These are phyloP conservation scores for Coemansia aciculifera DNA, from an alignment of 192 early-diverging fungal genomes.

Conservation along the genomic window DNA sequence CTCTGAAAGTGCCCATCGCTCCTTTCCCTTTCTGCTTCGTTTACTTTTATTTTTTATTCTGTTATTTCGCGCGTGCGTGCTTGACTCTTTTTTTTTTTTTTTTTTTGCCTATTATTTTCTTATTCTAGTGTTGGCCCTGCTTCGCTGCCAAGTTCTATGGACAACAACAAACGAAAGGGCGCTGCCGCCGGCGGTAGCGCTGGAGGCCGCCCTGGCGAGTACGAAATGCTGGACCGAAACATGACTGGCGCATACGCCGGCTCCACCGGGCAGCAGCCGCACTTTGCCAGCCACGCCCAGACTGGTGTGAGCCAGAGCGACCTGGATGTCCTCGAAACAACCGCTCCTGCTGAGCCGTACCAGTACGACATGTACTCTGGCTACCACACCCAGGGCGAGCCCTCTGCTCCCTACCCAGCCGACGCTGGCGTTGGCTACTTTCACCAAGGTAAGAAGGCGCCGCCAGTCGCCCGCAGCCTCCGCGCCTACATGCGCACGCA, in stretches of 20 bases:
- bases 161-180: conserved; percentile 29
- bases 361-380: conserved; percentile 36
- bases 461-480: background rate
- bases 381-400: conserved; percentile 17
- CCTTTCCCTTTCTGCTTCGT: background rate
- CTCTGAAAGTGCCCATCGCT: background rate
- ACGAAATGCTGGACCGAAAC: conserved; percentile 56
- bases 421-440: conserved; percentile 52
- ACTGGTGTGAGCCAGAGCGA: conserved; percentile 46
- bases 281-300: conserved; percentile 13
- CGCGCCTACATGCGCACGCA: background rate
- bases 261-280: conserved; percentile 21
- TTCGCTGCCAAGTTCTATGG: conserved; percentile 18
- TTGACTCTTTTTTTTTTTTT: background rate
- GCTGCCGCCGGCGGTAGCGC: conserved; percentile 1
- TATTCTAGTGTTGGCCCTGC: background rate
- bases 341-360: conserved; percentile 25
- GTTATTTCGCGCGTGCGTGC: background rate
- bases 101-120: background rate
- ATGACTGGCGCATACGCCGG: conserved; percentile 24
- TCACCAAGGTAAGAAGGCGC: conserved; percentile 27
- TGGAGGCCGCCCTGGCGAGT: conserved; percentile 35
- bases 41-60: conserved; percentile 4
- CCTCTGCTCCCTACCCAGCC: conserved; percentile 9
- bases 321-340: conserved; percentile 53